Base-by-base conservation (phyloP, 2,329 filamentous ascomycete species). In the Albifimbria verrucaria region DNA sequence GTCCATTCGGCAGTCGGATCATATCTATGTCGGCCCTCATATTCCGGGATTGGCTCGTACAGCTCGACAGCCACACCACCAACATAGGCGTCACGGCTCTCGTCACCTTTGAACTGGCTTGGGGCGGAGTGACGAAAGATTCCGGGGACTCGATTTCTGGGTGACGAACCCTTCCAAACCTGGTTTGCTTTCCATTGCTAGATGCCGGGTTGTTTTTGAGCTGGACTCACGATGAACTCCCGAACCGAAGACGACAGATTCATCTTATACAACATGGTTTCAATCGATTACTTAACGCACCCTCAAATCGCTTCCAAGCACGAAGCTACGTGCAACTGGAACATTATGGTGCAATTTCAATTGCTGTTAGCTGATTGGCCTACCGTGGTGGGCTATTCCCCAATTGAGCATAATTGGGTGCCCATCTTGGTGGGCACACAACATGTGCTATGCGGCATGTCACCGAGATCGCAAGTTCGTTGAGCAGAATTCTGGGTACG, bases 21-120 rank as follows among this genome's bases (percentile, higher is more conserved):
- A 62, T 78, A 86, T 48, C 82, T 73, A 65, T 86, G 82, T 9
- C 73, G 66, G 3, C 81, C 81, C 60, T 87, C 83, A 59, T 84
- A 86, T 7, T 67, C 67, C 2, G 75, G 73, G n/a, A 82, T 77
- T 1, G 80, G 80, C 54, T 73, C 72, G 57, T 81, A 81, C 32
- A 58, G 7, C 1, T 57, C 51, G 3, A 52, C 42, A 2, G 56
- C 47, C 10, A 36, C 56, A 10, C 55, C 52, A 4, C 44, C 46
- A 0, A 46, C 55, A 28, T 52, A 55, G 0, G 55, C 45, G 12
- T 41, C 18, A 20, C 23, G 32, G 11, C 5, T 39, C 18, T 39
- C 32, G 11, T 39, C 32, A n/a, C 32, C 32, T 4, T n/a, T 6
- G 32, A n/a, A n/a, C n/a, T 39, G 18, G 32, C 32, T 39, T 15